Conservation (phyloP, 352 stramenopile genomes). For the Phytophthora megakarya region DNA sequence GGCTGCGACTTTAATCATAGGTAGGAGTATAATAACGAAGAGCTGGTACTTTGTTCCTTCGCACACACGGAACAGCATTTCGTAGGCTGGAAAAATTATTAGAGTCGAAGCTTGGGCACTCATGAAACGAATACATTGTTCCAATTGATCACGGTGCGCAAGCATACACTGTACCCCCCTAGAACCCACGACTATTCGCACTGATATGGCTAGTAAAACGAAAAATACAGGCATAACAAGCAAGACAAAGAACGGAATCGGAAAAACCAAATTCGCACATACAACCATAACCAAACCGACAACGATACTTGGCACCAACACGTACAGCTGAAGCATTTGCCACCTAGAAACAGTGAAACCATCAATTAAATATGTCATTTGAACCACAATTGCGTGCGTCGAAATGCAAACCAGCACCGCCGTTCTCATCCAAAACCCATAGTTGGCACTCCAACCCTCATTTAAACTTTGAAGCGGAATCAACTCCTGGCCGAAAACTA, state of each 20-base stretch:
- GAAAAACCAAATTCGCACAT: conserved; percentile 19
- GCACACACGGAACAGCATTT: conserved; percentile 17
- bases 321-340: conserved; percentile 9
- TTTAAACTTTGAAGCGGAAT: conserved; percentile 23
- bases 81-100: conserved; percentile 31
- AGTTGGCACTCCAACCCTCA: conserved; percentile 18
- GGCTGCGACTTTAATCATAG: conserved; percentile 32
- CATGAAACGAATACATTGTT: conserved; percentile 23
- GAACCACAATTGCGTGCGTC: conserved; percentile 15
- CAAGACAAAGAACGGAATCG: conserved; percentile 31
- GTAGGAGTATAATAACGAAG: conserved; percentile 25
- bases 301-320: neutral
- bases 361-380: conserved; percentile 23
- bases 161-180: conserved; percentile 13
- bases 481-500: conserved; percentile 23
- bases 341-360: conserved; percentile 9
- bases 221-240: conserved; percentile 13
- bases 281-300: conserved; percentile 11
- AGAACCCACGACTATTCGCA: conserved; percentile 13
- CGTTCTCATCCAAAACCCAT: conserved; percentile 26
- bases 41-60: conserved; percentile 13
- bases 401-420: conserved; percentile 17
- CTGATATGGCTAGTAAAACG: conserved; percentile 13
- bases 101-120: conserved; percentile 23
- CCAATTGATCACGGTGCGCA: conserved; percentile 6